Base-by-base conservation (phyloP, 805 yeast genomes). In the Tetrapisispora nanseiensis region DNA sequence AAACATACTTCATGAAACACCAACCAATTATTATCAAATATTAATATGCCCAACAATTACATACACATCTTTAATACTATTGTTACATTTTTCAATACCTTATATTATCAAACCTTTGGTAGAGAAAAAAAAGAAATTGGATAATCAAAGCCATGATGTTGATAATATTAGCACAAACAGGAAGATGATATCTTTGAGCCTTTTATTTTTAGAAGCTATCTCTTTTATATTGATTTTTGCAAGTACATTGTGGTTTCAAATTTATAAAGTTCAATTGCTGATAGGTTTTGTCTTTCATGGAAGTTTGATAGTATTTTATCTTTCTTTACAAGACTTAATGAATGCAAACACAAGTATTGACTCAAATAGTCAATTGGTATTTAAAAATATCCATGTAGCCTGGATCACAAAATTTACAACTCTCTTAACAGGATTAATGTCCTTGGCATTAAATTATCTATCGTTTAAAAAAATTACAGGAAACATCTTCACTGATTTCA, bases 401-500 rank as follows among this genome's bases (percentile, higher is more conserved):
- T 21, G 42, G 48, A 32, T 53, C 16, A 45, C 54, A 34, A 47
- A 47, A 32, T 54, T 49, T 30, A 46, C 52, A n/a, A 48, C 54
- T 7, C 40, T 55, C 4, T 24, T 41, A 2, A 46, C 51, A 26
- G 69, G 70, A 3, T 12, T 55, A 1, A 54, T 65, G 43, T 54
- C 70, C 3, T 48, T 65, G 3, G 37, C 62, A 13, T 43, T 68
- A 40, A 66, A 65, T 33, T 56, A 57, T 29, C 42, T 66, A 41
- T 65, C 71, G 1, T 56, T 65, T 39, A 59, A 59, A 36, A 37
- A 49, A 8, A 39, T 47, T 15, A 43, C 56, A 1, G 43, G 45
- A 9, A 39, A 53, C 12, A 12, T 34, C 2, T 21, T 30, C 3
- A 37, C 48, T 4, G 54, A 53, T 38, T 9, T 48, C 4, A 27